A percentile compares a stretch with the other conserved stretches of the same genome.
Conservation (phyloP, 2,329 filamentous ascomycete genomes). For the Monosporascus sp. region DNA sequence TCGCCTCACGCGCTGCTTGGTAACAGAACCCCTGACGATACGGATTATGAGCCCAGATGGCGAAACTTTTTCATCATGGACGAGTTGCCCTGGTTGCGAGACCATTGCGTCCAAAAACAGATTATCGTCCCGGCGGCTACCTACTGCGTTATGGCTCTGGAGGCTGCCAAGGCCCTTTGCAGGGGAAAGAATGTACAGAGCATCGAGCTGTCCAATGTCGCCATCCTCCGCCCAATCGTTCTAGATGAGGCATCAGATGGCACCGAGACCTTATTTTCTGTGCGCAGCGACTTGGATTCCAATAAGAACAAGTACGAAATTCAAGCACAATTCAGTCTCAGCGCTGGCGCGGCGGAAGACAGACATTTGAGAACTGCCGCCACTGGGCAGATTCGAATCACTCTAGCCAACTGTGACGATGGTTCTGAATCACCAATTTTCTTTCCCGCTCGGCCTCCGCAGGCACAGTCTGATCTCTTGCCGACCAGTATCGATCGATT, state of each 20-base stretch:
- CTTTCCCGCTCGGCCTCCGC: background rate
- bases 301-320: background rate
- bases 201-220: background rate
- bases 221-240: background rate
- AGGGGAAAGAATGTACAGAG: slow-evolving; percentile 2
- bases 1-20: slow-evolving; percentile 18
- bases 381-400: background rate
- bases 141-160: slow-evolving; percentile 35
- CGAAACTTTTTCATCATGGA: slow-evolving; percentile 26
- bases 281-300: background rate
- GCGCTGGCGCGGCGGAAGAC: background rate
- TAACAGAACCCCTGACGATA: slow-evolving; percentile 20
- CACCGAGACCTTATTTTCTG: background rate
- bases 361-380: background rate
- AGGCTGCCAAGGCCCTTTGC: slow-evolving; percentile 25
- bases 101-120: slow-evolving; percentile 33
- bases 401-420: background rate
- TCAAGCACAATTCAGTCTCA: background rate
- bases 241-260: background rate
- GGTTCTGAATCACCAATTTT: background rate
- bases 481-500: background rate
- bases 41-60: slow-evolving; percentile 25
- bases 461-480: background rate
- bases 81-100: slow-evolving; percentile 29
- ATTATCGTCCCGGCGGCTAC: slow-evolving; percentile 36